Evolutionary conservation across 139 green algal species (phyloP), one percentile per base, ranked within the genome.

Genomic region (Chlorella vulgaris): DNA sequence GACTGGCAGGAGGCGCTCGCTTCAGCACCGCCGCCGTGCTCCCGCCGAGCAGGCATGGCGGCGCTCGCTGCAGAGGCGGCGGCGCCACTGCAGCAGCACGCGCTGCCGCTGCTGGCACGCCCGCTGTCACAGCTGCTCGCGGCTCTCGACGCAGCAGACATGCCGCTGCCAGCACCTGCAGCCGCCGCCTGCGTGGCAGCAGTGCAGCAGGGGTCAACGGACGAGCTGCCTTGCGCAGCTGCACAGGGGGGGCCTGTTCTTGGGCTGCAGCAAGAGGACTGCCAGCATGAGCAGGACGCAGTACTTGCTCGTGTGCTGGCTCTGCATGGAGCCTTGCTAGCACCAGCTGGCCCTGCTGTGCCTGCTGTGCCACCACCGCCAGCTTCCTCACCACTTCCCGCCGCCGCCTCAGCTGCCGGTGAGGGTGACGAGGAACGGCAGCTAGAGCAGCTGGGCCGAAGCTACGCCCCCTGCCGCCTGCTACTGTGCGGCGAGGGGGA

Each of bases 1-100:
- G 91, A 94, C 80, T 95, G 90, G 91, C 7, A 24, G 26, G 68
- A 77, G n/a, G 91, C 91, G 7, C 80, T 95, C 55, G 79, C 81
- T 19, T 43, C 67, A 4, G 88, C 86, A 21, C 85, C 91, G 4
- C 75, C 82, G 26, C 91, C 91, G 7, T 92, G 88, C 76, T 87
- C 83, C 50, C 83, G 82, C 4, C 83, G 91, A 24, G 68, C 88
- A 15, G 82, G 76, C 18, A 22, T 77, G 29, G 86, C 82, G 0
- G 79, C 76, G 0, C 74, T 89, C 22, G 75, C 78, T 26, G 76
- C 67, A 19, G 62, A 43, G 24, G 68, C 73, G 81, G 47, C 66
- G 90, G 77, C 70, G 39, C 68, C 39, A 19, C 68, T 67, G 58
- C 24, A 29, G 58, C 81, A 26, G 24, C 63, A 29, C 10, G 47